A percentile compares a stretch with the other conserved stretches of the same genome.
Conservation (phyloP, 371 early-diverging fungal genomes). For the Mortierella sp. region DNA sequence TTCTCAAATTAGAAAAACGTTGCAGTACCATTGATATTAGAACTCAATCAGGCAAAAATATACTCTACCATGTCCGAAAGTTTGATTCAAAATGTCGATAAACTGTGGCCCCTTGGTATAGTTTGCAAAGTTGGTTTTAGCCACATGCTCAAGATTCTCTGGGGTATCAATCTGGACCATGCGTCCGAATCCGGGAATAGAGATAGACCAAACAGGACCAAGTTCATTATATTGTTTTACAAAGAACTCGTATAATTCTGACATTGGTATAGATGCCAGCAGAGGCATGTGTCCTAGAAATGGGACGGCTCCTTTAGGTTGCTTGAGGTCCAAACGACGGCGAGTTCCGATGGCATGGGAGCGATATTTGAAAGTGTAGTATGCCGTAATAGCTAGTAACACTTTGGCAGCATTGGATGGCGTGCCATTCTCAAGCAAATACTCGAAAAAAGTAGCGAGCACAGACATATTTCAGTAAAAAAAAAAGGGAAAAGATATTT, state of each 20-base stretch:
- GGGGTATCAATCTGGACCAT: constrained; percentile 26
- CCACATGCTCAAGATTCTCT: constrained; percentile 22
- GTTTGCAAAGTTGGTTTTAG: constrained; percentile 29
- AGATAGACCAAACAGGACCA: constrained; percentile 32
- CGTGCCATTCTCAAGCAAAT: constrained; percentile 28
- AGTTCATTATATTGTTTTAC: constrained; percentile 12
- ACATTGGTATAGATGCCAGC: constrained; percentile 16
- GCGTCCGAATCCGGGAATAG: constrained; percentile 17
- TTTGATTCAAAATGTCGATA: background rate
- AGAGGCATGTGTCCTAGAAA: constrained; percentile 22
- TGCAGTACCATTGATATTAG: too few relatives aligned
- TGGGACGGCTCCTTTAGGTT: constrained; percentile 22
- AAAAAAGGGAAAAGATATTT: too few relatives aligned
- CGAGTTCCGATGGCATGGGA: constrained; percentile 33
- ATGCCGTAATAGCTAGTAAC: background rate
- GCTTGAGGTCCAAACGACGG: constrained; percentile 25
- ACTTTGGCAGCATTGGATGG: background rate
- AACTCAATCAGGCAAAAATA: too few relatives aligned
- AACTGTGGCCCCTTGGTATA: constrained; percentile 10
- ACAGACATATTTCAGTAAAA: too few relatives aligned
- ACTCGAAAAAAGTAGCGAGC: constrained; percentile 39
- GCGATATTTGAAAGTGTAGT: constrained; percentile 17
- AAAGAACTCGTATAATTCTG: constrained; percentile 19
- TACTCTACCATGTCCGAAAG: background rate
- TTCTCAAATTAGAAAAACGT: background rate